Evolutionary conservation across 257 asterid genomes (phyloP).

Genomic region (Misopates orontium): DNA sequence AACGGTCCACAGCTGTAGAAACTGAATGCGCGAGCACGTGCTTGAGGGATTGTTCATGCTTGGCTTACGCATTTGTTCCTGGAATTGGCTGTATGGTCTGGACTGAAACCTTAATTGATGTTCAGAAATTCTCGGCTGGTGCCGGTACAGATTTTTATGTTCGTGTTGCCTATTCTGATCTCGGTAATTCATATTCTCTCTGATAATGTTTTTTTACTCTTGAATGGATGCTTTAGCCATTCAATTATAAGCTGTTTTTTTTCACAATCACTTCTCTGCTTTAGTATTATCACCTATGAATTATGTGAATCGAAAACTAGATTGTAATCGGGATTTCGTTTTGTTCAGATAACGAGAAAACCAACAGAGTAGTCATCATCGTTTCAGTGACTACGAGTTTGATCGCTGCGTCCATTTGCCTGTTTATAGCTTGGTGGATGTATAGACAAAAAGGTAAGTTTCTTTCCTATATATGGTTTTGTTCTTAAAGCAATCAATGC

Average conservation of each 20-base stretch:
- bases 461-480: too few relatives aligned
- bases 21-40: conserved; percentile 38
- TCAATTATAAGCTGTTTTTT: neutral
- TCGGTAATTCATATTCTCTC: too few relatives aligned
- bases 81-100: conserved; percentile 59
- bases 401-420: neutral
- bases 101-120: conserved; percentile 41
- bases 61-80: conserved; percentile 44
- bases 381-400: conserved; percentile 23
- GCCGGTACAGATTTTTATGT: conserved; percentile 49
- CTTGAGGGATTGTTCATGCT: conserved; percentile 49
- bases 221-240: neutral
- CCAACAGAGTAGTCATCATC: conserved; percentile 19
- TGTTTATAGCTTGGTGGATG: conserved; percentile 28
- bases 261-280: neutral
- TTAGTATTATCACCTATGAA: neutral
- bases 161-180: conserved; percentile 48
- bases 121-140: conserved; percentile 34
- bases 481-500: neutral
- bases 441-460: neutral
- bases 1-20: neutral
- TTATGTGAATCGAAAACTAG: neutral
- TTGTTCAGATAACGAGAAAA: conserved; percentile 25
- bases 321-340: neutral
- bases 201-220: neutral